Conservation (phyloP, 208 protist genomes). For the Trypanosoma vivax region DNA sequence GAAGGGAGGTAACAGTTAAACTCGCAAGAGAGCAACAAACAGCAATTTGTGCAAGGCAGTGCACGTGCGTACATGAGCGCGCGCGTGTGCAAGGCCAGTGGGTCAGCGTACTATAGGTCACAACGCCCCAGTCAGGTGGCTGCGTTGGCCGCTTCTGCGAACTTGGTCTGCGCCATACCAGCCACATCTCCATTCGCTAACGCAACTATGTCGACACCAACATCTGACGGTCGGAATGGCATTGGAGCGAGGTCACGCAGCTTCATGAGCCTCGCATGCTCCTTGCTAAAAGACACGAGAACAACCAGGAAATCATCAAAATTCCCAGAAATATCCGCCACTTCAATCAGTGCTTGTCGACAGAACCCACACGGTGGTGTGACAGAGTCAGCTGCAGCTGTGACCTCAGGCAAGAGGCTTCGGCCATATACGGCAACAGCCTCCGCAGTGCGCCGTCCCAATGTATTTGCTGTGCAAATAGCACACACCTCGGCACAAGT, state of each 20-base stretch:
- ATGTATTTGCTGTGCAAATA: slow-evolving; percentile 69
- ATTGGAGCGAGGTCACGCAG: slow-evolving; percentile 55
- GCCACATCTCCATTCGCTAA: slow-evolving; percentile 7
- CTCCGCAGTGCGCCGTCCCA: slow-evolving; percentile 55
- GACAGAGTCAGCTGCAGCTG: slow-evolving; percentile 25
- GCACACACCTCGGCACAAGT: slow-evolving; percentile 83
- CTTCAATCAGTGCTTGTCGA: slow-evolving; percentile 74
- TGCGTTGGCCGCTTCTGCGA: too few relatives aligned
- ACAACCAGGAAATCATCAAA: slow-evolving; percentile 63
- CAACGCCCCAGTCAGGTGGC: too few relatives aligned
- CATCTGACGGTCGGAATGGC: slow-evolving; percentile 70
- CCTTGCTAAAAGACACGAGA: slow-evolving; percentile 41
- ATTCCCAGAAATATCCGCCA: slow-evolving; percentile 69
- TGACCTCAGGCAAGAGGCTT: slow-evolving; percentile 12
- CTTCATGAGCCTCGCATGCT: slow-evolving; percentile 41
- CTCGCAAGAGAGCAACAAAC: too few relatives aligned
- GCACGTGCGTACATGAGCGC: too few relatives aligned
- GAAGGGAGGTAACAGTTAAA: too few relatives aligned
- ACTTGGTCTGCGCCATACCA: background rate
- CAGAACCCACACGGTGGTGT: slow-evolving; percentile 81
- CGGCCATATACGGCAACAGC: slow-evolving; percentile 77
- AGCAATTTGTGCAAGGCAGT: too few relatives aligned
- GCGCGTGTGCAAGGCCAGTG: too few relatives aligned
- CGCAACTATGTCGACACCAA: slow-evolving; percentile 54
- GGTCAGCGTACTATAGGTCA: too few relatives aligned